A percentile compares a stretch with the other conserved stretches of the same genome.
Conservation (phyloP, 2,329 filamentous ascomycete species). For the Fusarium sp. region DNA sequence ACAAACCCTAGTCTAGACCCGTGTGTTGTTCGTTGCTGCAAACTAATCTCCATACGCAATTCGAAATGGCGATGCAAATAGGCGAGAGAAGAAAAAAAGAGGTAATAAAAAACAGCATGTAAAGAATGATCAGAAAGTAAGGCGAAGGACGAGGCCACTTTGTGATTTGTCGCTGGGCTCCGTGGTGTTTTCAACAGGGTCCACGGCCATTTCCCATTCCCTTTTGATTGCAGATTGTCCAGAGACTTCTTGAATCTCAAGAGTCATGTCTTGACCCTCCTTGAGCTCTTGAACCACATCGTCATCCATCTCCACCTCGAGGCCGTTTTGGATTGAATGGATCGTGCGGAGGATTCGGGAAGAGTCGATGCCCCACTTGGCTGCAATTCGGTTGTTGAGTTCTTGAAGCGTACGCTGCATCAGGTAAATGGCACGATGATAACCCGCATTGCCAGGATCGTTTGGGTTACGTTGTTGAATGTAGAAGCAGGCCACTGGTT, state of each 20-base stretch:
- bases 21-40: slow-evolving; percentile 29
- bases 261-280: slow-evolving; percentile 92
- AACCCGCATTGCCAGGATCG: slow-evolving; percentile 66
- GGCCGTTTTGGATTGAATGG: slow-evolving; percentile 77
- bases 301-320: slow-evolving; percentile 90
- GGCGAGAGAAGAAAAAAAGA: slow-evolving; percentile 8
- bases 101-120: background rate
- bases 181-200: slow-evolving; percentile 55
- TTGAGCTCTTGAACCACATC: slow-evolving; percentile 85
- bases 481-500: slow-evolving; percentile 89
- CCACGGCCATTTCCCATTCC: slow-evolving; percentile 73
- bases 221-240: slow-evolving; percentile 58
- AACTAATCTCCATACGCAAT: slow-evolving; percentile 21
- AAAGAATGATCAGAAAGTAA: slow-evolving; percentile 57
- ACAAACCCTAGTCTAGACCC: slow-evolving; percentile 45
- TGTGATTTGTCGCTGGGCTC: slow-evolving; percentile 35
- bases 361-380: slow-evolving; percentile 85
- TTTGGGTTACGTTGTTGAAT: slow-evolving; percentile 69
- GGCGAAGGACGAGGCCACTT: slow-evolving; percentile 59
- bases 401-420: slow-evolving; percentile 80
- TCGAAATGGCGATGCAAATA: background rate
- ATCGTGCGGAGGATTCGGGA: slow-evolving; percentile 77
- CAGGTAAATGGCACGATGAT: slow-evolving; percentile 88
- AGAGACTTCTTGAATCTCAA: slow-evolving; percentile 69
- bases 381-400: slow-evolving; percentile 77